Conservation (phyloP, 805 yeast species). For the Sugiyamaella smithiae region DNA sequence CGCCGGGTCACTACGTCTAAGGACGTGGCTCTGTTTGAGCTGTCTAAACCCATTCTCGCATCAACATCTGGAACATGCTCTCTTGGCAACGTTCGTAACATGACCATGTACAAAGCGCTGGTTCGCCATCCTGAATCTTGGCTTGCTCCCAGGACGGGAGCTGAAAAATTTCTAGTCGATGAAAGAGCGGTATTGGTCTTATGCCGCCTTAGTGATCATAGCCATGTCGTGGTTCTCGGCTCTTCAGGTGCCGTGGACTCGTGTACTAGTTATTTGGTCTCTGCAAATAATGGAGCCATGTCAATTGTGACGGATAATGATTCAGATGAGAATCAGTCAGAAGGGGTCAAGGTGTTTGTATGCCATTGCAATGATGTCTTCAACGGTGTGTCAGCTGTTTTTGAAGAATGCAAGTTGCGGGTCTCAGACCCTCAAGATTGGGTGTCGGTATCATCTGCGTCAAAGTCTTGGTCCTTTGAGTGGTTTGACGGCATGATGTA, state of each 20-base stretch:
- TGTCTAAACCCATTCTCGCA: too few species aligned
- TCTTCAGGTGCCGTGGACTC: slow-evolving; percentile 22
- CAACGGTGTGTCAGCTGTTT: slow-evolving; percentile 8
- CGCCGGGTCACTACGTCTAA: too few species aligned
- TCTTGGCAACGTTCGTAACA: background rate
- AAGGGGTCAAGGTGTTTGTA: slow-evolving; percentile 20
- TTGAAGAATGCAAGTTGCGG: slow-evolving; percentile 18
- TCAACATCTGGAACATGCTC: too few species aligned
- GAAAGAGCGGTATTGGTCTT: slow-evolving; percentile 9
- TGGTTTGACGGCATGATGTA: slow-evolving; percentile 32
- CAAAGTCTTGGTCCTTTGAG: slow-evolving; percentile 4
- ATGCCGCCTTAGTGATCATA: slow-evolving; percentile 22
- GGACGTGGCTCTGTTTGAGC: too few species aligned
- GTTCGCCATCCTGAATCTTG: slow-evolving; percentile 10
- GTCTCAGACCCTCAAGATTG: background rate
- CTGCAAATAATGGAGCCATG: slow-evolving; percentile 1
- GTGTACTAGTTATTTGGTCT: slow-evolving; percentile 17
- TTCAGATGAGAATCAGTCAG: slow-evolving; percentile 9
- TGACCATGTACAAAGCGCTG: slow-evolving; percentile 4
- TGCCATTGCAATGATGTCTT: slow-evolving; percentile 20
- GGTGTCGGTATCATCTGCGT: background rate
- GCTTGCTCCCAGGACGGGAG: slow-evolving; percentile 16
- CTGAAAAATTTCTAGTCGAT: background rate
- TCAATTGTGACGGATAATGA: slow-evolving; percentile 18
- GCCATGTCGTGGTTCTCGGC: slow-evolving; percentile 27